Base-by-base conservation (phyloP, 1,284 basidiomycete species). In the Cutaneotrichosporon sp. region DNA sequence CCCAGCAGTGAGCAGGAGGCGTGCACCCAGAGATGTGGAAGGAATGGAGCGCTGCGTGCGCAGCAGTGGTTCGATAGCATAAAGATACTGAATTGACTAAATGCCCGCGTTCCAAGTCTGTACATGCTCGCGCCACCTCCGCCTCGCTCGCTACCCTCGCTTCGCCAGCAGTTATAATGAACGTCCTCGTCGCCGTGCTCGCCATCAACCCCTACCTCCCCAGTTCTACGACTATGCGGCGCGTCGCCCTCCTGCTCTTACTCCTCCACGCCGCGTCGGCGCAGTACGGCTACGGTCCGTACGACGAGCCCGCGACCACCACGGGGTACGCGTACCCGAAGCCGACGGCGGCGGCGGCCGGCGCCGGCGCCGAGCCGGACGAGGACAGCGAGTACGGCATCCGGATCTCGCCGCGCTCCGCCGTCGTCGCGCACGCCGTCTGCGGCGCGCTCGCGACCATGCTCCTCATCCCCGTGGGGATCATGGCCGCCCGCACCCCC, bases 401-500 rank as follows among this genome's bases (percentile, higher is more conserved):
- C 29, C 7, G 1, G n/a, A 14, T 46, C n/a, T 34, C 54, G 13
- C 27, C 27, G 1, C 62, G 65, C 25, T 81, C 54, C 78, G 54
- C 43, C 11, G 42, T 86, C 31, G 69, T 86, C 46, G 83, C 84
- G 1, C 86, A 87, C 73, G 86, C 81, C 0, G 77, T 84, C 33
- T 78, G 85, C 58, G 84, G 82, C 51, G 78, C 79, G 8, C 56
- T 85, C 31, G 87, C 84, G 0, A 87, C 87, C 69, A 75, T 87
- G 57, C 51, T 87, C 11, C 72, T 88, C 51, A 76, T 88, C 1
- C 87, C 87, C 2, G 69, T 78, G 18, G 87, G 86, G 7, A 83
- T 83, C 3, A 76, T 89, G 33, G 64, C 87, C 22, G 86, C 84
- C 2, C 81, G 87, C 31, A 85, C 83, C 63, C 75, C 84, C 31